These are phyloP conservation scores for Camellia japonica DNA, from an alignment of 148 eudicot species.

Conservation along the genomic window DNA sequence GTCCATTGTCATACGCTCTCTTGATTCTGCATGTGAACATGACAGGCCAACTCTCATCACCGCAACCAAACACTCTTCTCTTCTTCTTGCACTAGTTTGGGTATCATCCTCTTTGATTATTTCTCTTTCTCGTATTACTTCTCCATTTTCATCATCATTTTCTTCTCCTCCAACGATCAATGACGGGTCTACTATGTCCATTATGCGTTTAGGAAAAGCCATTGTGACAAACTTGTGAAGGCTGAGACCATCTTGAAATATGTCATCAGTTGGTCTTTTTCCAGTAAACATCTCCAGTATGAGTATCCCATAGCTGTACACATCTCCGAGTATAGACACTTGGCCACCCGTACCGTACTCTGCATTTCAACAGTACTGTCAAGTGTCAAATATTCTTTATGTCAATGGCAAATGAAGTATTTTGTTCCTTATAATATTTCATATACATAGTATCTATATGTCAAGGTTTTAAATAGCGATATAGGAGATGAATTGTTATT, in stretches of 20 bases:
- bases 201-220: constrained; percentile 7
- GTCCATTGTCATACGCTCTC: constrained; percentile 2
- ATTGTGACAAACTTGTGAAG: constrained; percentile 3
- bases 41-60: constrained; percentile 15
- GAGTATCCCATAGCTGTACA: constrained; percentile 19
- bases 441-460: too few species aligned
- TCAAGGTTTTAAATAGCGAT: too few species aligned
- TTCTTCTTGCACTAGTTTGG: not conserved
- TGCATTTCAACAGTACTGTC: not conserved
- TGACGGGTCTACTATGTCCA: constrained; percentile 1
- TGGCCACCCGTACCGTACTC: constrained; percentile 20
- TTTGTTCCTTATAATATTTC: too few species aligned
- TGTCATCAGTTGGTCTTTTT: constrained; percentile 16
- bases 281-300: constrained; percentile 18
- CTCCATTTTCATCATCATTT: not conserved
- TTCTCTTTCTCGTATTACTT: not conserved
- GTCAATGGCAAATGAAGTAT: too few species aligned
- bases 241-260: constrained; percentile 10
- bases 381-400: too few species aligned
- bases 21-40: constrained; percentile 12
- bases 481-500: too few species aligned
- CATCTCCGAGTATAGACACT: constrained; percentile 15
- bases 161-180: not conserved
- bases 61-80: constrained; percentile 3
- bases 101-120: not conserved